Evolutionary conservation across 768 basidiomycete species (phyloP).

Genomic region (Cubamyces sp.): DNA sequence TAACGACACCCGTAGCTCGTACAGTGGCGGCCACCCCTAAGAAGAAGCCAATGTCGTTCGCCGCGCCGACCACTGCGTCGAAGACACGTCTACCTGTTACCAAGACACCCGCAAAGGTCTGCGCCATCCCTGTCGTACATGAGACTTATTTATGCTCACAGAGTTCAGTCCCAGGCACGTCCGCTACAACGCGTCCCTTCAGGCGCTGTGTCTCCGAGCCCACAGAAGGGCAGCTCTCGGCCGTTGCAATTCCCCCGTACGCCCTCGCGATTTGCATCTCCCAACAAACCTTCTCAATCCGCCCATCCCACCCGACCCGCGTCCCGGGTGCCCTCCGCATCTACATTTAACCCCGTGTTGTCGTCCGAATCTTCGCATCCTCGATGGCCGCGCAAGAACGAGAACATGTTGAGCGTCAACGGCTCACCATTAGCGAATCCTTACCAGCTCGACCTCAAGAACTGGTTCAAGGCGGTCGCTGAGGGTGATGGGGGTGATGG

Average conservation of each 20-base stretch:
- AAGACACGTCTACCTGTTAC: slow-evolving; percentile 40
- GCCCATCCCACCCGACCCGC: slow-evolving; percentile 35
- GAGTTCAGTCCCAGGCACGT: slow-evolving; percentile 30
- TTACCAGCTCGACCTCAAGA: slow-evolving; percentile 67
- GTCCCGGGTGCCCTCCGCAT: slow-evolving; percentile 53
- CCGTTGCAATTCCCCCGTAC: slow-evolving; percentile 34
- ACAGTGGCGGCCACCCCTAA: slow-evolving; percentile 53
- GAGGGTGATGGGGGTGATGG: slow-evolving; percentile 38
- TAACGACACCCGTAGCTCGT: slow-evolving; percentile 42
- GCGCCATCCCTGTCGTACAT: not conserved
- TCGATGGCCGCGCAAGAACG: slow-evolving; percentile 72
- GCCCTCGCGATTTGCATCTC: slow-evolving; percentile 52
- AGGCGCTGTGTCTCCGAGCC: slow-evolving; percentile 38
- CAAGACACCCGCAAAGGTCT: slow-evolving; percentile 39
- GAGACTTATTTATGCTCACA: not conserved
- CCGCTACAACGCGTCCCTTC: slow-evolving; percentile 34
- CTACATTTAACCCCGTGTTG: slow-evolving; percentile 75
- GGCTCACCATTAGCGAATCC: slow-evolving; percentile 85
- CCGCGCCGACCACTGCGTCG: slow-evolving; percentile 57
- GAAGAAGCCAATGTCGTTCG: slow-evolving; percentile 52
- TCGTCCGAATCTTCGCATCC: slow-evolving; percentile 44
- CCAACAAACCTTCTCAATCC: slow-evolving; percentile 39
- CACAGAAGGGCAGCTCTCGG: slow-evolving; percentile 37
- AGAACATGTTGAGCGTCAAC: slow-evolving; percentile 80
- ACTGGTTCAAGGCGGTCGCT: slow-evolving; percentile 48